These are phyloP conservation scores for Xylaria sp. DNA, from an alignment of 2,329 filamentous ascomycete species.

Conservation along the genomic window DNA sequence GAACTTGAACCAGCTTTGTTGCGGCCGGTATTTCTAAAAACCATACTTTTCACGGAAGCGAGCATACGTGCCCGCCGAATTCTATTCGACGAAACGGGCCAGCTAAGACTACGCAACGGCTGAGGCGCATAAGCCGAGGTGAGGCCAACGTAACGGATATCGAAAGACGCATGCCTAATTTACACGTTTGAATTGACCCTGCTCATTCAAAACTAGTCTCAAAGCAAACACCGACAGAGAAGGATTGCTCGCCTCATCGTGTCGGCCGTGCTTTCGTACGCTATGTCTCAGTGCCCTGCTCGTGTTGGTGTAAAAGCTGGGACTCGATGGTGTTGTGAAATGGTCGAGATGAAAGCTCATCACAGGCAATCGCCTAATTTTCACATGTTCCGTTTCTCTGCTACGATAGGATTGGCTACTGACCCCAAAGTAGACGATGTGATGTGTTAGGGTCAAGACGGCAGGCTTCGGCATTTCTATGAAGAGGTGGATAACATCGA, in stretches of 20 bases:
- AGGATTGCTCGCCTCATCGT: slow-evolving; percentile 8
- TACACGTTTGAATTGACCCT: slow-evolving; percentile 4
- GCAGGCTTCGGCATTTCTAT: slow-evolving; percentile 38
- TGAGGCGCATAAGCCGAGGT: slow-evolving; percentile 16
- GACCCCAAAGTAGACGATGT: not conserved
- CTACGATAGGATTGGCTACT: slow-evolving; percentile 20
- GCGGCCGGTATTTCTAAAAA: slow-evolving; percentile 9
- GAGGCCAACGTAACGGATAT: slow-evolving; percentile 12
- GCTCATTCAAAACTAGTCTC: slow-evolving; percentile 21
- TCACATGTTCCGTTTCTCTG: slow-evolving; percentile 21
- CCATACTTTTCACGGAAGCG: not conserved
- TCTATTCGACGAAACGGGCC: slow-evolving; percentile 5
- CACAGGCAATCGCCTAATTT: slow-evolving; percentile 11
- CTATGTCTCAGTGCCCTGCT: slow-evolving; percentile 30
- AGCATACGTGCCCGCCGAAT: slow-evolving; percentile 8
- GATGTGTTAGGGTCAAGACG: slow-evolving; percentile 25
- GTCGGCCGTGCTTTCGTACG: slow-evolving; percentile 18
- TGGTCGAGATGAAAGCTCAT: slow-evolving; percentile 7
- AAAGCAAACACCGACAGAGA: slow-evolving; percentile 25
- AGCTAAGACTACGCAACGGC: slow-evolving; percentile 17
- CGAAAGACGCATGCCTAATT: not conserved
- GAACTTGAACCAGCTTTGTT: slow-evolving; percentile 19
- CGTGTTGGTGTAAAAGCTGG: slow-evolving; percentile 15
- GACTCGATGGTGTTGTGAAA: slow-evolving; percentile 13
- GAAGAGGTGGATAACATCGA: slow-evolving; percentile 20